These are phyloP conservation scores for Aspergillus biplanus DNA, from an alignment of 495 filamentous ascomycete genomes.

Conservation along the genomic window DNA sequence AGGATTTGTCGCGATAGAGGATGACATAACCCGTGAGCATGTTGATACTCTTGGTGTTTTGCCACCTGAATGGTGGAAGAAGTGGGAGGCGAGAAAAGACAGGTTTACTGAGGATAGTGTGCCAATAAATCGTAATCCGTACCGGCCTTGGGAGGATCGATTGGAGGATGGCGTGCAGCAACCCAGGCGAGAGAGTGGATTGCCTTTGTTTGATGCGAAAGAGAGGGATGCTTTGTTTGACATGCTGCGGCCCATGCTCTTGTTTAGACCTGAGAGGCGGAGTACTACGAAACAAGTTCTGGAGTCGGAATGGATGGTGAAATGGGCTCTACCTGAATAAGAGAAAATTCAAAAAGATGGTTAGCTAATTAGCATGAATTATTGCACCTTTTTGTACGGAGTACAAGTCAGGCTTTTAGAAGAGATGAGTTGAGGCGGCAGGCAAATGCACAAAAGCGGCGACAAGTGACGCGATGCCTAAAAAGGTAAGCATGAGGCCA, in stretches of 20 bases:
- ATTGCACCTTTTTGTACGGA: no score
- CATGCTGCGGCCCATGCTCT: slow-evolving; percentile 40
- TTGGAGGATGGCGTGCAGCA: slow-evolving; percentile 35
- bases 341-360: no score
- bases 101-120: slow-evolving; percentile 27
- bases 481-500: no score
- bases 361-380: no score
- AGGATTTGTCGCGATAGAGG: slow-evolving; percentile 25
- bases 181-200: slow-evolving; percentile 21
- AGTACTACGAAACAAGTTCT: slow-evolving; percentile 33
- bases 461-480: no score
- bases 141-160: slow-evolving; percentile 30
- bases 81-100: slow-evolving; percentile 23
- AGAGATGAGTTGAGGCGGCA: no score
- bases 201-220: slow-evolving; percentile 24
- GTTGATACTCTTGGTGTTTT: slow-evolving; percentile 40
- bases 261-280: slow-evolving; percentile 35
- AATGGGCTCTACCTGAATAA: slow-evolving; percentile 25
- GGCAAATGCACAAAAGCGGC: no score
- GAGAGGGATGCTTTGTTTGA: slow-evolving; percentile 39
- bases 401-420: no score
- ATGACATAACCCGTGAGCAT: slow-evolving; percentile 42
- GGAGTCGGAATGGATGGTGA: slow-evolving; percentile 42
- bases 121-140: slow-evolving; percentile 27
- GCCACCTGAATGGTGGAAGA: slow-evolving; percentile 35